These are phyloP conservation scores for Saturnispora sekii DNA, from an alignment of 805 yeast species.

Conservation along the genomic window DNA sequence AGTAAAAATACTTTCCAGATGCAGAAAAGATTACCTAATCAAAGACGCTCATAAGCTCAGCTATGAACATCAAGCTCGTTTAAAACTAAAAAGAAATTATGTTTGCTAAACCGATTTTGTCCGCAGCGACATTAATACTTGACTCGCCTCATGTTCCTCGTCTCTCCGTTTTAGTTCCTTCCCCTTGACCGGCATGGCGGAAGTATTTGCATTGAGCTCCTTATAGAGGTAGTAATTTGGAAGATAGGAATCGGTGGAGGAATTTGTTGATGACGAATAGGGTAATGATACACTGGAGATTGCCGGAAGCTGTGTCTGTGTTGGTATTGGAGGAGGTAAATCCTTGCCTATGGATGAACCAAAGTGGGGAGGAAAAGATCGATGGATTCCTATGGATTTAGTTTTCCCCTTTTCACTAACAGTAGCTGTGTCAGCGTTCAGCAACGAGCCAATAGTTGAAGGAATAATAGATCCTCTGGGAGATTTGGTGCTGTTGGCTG, in stretches of 20 bases:
- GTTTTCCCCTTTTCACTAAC: no score
- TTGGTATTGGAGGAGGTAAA: no score
- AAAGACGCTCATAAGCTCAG: not conserved
- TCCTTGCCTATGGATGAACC: no score
- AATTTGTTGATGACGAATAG: not conserved
- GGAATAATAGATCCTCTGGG: no score
- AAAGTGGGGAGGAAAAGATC: no score
- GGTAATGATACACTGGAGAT: not conserved
- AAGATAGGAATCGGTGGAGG: not conserved
- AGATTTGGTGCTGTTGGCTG: not conserved
- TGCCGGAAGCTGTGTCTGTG: no score
- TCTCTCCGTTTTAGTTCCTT: not conserved
- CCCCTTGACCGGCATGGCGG: not conserved
- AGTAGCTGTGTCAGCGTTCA: no score
- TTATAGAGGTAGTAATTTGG: not conserved
- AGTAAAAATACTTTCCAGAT: not conserved
- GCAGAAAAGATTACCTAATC: not conserved
- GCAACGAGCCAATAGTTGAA: no score
- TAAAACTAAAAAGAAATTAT: not conserved
- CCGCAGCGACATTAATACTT: conserved; percentile 3
- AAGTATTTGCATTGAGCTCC: not conserved
- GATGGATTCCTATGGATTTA: no score
- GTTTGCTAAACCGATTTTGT: not conserved
- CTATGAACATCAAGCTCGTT: no score
- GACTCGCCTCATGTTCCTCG: conserved; percentile 8